Base-by-base conservation (phyloP, 345 rosid genomes). In the Hibiscus trionum region DNA sequence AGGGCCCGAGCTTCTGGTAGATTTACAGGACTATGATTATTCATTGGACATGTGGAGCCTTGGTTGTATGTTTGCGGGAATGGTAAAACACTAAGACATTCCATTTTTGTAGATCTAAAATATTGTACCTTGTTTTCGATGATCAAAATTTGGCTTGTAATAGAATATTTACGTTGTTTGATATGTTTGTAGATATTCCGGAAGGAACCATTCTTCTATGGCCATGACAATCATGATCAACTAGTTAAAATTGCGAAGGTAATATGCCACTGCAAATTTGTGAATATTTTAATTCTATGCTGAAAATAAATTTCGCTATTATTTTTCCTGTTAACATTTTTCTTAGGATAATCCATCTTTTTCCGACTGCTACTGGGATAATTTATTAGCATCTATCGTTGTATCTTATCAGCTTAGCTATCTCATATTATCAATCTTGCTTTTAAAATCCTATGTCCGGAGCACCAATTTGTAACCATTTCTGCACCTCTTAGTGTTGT, bases 31-130 rank as follows among this genome's bases (percentile, higher is more conserved):
- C 79, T 95, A 92, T 82, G 99, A 92, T 77, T 92, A 95, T 83
- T 95, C 98, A 7, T 80, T 92, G 83, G 99, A 92, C 77, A 92
- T 95, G 96, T 95, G 99, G 99, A 95, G 99, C 86, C 98, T 95
- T 66, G 98, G 99, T 37, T 95, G 99, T 76, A 95, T 92, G 99
- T 92, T 95, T 85, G 98, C 98, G n/a, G 99, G 98, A 77, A 95
- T 95, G 99, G 99, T 95, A 68, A 85, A 73, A 92, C 90, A 98
- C 98, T 95, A 68, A 85, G 92, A 16, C n/a, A 70, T 77, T 11
- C 39, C 8, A 16, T 39, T 61, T 11, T 46, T 7, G 5, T 2
- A 8, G 31, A 46, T 47, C 26, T 15, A 44, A 60, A 33, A 7
- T 24, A 61, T 50, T 16, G 31, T 29, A 27, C 10, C 11, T 68